A percentile compares a stretch with the other conserved stretches of the same genome.
Evolutionary conservation across 352 stramenopile genomes (phyloP).

Genomic region (Phytopythium kandeliae): DNA sequence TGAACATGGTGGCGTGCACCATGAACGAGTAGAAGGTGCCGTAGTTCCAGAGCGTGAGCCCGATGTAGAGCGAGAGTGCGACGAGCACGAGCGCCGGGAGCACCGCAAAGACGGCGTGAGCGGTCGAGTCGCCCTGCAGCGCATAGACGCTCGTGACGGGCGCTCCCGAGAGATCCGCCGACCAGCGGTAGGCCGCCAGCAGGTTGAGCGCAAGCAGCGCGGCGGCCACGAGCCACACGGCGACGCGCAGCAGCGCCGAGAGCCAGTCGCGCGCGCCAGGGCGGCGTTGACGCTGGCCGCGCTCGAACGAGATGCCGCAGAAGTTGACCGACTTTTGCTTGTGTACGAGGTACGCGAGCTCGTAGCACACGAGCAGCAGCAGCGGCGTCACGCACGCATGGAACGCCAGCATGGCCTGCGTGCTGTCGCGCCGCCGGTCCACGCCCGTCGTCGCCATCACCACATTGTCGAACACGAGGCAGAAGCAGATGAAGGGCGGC

Average conservation of each 20-base stretch:
- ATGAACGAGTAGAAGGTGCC: conserved; percentile 84
- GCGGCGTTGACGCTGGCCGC: conserved; percentile 42
- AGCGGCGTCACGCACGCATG: conserved; percentile 81
- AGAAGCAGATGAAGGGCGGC: conserved; percentile 78
- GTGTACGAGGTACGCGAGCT: conserved; percentile 87
- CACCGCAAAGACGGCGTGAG: conserved; percentile 52
- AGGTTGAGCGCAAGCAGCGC: conserved; percentile 64
- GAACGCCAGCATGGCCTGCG: conserved; percentile 75
- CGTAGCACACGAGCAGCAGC: conserved; percentile 84
- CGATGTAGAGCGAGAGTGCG: conserved; percentile 63
- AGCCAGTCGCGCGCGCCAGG: conserved; percentile 20
- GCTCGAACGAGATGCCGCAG: conserved; percentile 87
- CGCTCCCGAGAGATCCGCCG: conserved; percentile 18
- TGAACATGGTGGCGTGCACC: conserved; percentile 81
- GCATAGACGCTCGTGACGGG: conserved; percentile 71
- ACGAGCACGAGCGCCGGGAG: conserved; percentile 67
- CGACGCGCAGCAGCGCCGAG: conserved; percentile 57
- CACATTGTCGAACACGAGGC: conserved; percentile 74
- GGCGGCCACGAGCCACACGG: conserved; percentile 63
- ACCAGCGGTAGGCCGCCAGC: conserved; percentile 64
- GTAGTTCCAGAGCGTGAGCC: conserved; percentile 78
- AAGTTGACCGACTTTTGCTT: conserved; percentile 90
- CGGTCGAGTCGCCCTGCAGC: conserved; percentile 51
- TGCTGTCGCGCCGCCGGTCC: conserved; percentile 40
- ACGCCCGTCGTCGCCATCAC: conserved; percentile 76